These are phyloP conservation scores for Fraxinus ornus DNA, from an alignment of 305 asterid genomes.

Conservation along the genomic window DNA sequence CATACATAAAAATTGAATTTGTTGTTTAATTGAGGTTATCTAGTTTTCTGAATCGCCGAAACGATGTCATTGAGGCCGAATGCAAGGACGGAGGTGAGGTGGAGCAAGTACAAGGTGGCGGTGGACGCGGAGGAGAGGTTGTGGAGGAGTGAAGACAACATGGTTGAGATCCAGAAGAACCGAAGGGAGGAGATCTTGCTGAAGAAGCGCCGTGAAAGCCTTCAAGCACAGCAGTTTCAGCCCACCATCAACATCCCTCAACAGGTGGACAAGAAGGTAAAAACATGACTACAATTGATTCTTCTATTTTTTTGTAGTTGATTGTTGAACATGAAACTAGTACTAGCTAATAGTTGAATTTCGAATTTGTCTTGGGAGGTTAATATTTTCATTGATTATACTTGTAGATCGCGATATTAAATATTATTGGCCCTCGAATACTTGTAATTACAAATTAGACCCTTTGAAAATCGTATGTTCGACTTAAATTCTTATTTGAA, in stretches of 20 bases:
- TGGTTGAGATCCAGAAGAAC: constrained; percentile 48
- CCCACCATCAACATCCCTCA: no score
- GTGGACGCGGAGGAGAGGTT: constrained; percentile 86
- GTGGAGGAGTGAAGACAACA: constrained; percentile 76
- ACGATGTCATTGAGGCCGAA: constrained; percentile 39
- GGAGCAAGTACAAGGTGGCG: constrained; percentile 88
- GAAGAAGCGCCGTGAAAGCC: no score
- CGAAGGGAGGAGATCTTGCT: no score
- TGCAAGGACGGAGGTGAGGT: constrained; percentile 21
- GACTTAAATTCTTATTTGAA: no score
- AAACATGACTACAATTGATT: constrained; percentile 8
- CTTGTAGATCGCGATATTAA: neutral
- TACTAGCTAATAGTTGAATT: neutral
- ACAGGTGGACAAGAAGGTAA: no score
- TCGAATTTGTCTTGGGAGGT: neutral
- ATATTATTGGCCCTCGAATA: no score
- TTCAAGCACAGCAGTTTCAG: no score
- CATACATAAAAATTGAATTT: neutral
- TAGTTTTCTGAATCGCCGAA: neutral
- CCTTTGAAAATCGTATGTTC: no score
- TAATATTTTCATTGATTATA: neutral
- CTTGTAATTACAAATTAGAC: no score
- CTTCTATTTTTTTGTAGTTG: constrained; percentile 1
- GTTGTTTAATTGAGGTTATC: neutral
- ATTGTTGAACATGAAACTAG: constrained; percentile 21